Evolutionary conservation across 2,329 filamentous ascomycete genomes (phyloP), one percentile per base, ranked within the genome.

Genomic region (Nemania sp.): DNA sequence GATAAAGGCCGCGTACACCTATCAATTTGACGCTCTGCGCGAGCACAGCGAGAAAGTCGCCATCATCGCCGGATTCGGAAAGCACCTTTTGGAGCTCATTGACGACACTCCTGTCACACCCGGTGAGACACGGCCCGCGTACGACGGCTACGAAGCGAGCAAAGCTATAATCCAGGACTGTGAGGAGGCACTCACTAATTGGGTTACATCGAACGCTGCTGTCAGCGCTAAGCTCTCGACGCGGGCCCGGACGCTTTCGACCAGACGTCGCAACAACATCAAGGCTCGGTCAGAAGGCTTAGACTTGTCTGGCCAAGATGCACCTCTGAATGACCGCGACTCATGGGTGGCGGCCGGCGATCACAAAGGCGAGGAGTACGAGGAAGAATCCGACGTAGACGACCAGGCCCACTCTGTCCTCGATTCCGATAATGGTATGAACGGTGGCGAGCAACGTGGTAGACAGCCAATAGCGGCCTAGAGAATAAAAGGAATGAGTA

Each of bases 81-180:
- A 98, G 87, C 96, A 99, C 80, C 88, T 99, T n/a, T 88, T 99
- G 51, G 94, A 98, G 81, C 88, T 99, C 54, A 91, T 99, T 73
- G 96, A 99, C 78, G 96, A 99, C 79, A 97, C 93, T 6, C 96
- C 96, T 1, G 96, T 99, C 63, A 99, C 96, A 5, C 96, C 96
- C 26, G 96, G 96, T 74, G 96, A 99, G 87, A 98, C 95, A 22
- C 92, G 96, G 72, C 89, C 93, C 61, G 94, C 96, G 0, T 99
- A 99, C 78, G 96, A 99, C 77, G 96, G 96, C 70, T 99, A 99
- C 79, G 96, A 99, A 81, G 94, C 94, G 70, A 97, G 93, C 88
- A 98, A 98, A 84, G 95, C 92, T 72, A 98, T 99, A 82, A 98
- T 99, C 77, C 96, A 99, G 84, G 96, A 99, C 82, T 99, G 96